Base-by-base conservation (phyloP, 1,139 yeast species). In the Wickerhamomyces sp. region DNA sequence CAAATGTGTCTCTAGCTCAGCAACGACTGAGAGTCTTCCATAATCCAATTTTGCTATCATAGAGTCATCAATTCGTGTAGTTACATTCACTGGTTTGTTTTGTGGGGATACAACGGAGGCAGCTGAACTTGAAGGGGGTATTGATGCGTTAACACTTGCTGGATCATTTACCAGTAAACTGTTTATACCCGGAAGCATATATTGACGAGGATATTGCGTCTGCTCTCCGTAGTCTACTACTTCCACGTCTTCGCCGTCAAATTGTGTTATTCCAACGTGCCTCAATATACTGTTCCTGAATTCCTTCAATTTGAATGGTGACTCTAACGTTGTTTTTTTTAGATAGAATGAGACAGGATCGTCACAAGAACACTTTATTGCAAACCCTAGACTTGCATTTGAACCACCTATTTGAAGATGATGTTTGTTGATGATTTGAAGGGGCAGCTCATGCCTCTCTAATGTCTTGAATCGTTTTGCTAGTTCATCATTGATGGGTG, bases 401-500 rank as follows among this genome's bases (percentile, higher is more conserved):
- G 27, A 25, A n/a, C 27, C 27, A 16, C 27, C 27, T 6, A 25
- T 25, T n/a, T 16, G 19, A 10, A 25, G 14, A 12, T 25, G 27
- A 12, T 25, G 27, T 16, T 25, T 25, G 8, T n/a, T 4, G 19
- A 6, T 23, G 13, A 19, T 10, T 16, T 16, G 16, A 6, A 16
- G 7, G n/a, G 12, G 10, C 13, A 13, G 6, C 13, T 23, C 25
- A 23, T 6, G 13, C n/a, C 6, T 23, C 6, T 13, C 16, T 5
- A n/a, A n/a, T n/a, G n/a, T n/a, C n/a, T 16, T 25, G 19, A 6
- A 25, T 19, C 27, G 10, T 16, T 16, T 25, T 11, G 15, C 27
- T 16, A 25, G 4, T 13, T 25, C 27, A 16, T 25, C 27, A n/a
- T 25, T 25, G 27, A 25, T 25, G 19, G 27, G 27, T 4, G 27